phyloP scores from a whole-genome alignment of 148 eudicot species.

The Amaranthus hypochondriacus region DNA sequence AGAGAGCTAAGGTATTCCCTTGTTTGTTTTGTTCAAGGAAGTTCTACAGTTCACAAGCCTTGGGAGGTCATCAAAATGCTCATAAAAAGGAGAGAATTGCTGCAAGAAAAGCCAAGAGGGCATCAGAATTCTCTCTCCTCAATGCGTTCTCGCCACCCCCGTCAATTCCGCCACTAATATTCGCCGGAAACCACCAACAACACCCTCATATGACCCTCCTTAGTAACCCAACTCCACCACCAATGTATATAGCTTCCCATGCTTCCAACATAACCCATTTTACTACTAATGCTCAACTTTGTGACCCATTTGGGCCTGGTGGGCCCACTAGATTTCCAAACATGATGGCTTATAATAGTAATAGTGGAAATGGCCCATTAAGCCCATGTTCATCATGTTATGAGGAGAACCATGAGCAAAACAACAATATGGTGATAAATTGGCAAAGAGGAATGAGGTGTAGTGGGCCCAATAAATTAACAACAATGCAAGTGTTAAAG shows the following conservation, averaged over 20 bases:
- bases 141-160: slow-evolving; percentile 25
- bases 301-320: slow-evolving; percentile 40
- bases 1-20: slow-evolving; percentile 52
- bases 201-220: slow-evolving; percentile 35
- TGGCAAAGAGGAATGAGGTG: slow-evolving; percentile 36
- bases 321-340: slow-evolving; percentile 43
- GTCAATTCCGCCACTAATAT: slow-evolving; percentile 30
- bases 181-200: slow-evolving; percentile 40
- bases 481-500: slow-evolving; percentile 14
- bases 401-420: slow-evolving; percentile 32
- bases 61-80: slow-evolving; percentile 98
- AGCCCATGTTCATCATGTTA: slow-evolving; percentile 13
- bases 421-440: slow-evolving; percentile 11
- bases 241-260: slow-evolving; percentile 51
- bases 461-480: slow-evolving; percentile 20
- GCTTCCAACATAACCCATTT: slow-evolving; percentile 36
- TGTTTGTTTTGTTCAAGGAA: slow-evolving; percentile 85
- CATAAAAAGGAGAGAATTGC: slow-evolving; percentile 88
- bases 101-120: slow-evolving; percentile 50
- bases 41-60: slow-evolving; percentile 89
- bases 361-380: slow-evolving; percentile 17
- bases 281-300: slow-evolving; percentile 23
- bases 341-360: slow-evolving; percentile 29
- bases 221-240: slow-evolving; percentile 30
- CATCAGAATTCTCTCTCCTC: slow-evolving; percentile 25